Evolutionary conservation across 2,329 filamentous ascomycete species (phyloP).

Genomic region (Leptographium wingfieldii): DNA sequence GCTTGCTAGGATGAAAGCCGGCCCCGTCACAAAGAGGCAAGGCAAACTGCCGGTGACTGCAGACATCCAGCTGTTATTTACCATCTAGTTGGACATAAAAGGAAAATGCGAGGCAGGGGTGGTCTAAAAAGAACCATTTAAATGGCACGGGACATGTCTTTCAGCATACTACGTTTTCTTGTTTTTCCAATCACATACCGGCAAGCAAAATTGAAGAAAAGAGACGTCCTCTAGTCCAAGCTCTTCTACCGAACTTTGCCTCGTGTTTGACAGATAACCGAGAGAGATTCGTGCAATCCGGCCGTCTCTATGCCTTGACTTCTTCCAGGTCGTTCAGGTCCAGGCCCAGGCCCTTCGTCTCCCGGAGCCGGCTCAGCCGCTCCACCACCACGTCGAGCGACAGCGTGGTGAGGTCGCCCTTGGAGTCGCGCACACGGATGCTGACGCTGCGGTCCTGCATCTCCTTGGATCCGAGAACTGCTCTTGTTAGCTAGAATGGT

Average conservation of each 20-base stretch:
- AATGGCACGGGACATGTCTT: not conserved
- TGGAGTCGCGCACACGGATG: slow-evolving; percentile 15
- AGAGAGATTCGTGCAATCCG: not conserved
- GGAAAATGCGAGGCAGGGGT: not conserved
- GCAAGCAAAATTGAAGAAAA: not conserved
- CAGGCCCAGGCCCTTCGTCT: slow-evolving; percentile 7
- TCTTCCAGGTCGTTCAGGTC: slow-evolving; percentile 5
- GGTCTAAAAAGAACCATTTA: not conserved
- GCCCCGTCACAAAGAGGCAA: too few relatives aligned
- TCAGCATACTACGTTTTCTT: not conserved
- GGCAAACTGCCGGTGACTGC: not conserved
- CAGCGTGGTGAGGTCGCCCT: slow-evolving; percentile 13
- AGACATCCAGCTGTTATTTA: not conserved
- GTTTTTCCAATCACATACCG: not conserved
- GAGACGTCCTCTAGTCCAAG: not conserved
- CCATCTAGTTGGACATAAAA: too few relatives aligned
- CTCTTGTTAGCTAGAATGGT: not conserved
- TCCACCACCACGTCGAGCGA: slow-evolving; percentile 10
- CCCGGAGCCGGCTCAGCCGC: slow-evolving; percentile 9
- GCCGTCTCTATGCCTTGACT: not conserved
- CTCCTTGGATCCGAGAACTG: slow-evolving; percentile 15
- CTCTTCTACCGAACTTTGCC: not conserved
- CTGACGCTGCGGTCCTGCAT: slow-evolving; percentile 15
- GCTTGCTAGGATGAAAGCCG: too few relatives aligned
- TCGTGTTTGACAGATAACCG: not conserved